Percentiles rank a stretch among this genome's conserved stretches.
phyloP scores from a whole-genome alignment of 2,329 filamentous ascomycete species.

The Colletotrichum simmondsii region DNA sequence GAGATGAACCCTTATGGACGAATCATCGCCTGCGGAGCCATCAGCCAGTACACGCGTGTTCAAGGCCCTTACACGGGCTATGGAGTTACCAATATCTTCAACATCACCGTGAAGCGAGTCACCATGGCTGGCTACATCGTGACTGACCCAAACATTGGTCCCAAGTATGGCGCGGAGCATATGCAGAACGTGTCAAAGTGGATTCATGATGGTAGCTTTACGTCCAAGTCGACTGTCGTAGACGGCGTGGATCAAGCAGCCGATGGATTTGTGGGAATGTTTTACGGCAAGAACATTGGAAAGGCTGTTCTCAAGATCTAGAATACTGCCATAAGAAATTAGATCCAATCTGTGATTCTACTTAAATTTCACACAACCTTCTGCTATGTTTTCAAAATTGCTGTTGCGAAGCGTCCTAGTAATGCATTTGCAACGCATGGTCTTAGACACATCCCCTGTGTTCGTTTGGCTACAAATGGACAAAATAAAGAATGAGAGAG shows the following conservation, averaged over 20 bases:
- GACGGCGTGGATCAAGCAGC: constrained; percentile 81
- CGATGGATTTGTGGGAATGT: constrained; percentile 78
- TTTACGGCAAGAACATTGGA: constrained; percentile 84
- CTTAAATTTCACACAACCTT: too few species aligned
- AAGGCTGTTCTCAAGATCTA: constrained; percentile 81
- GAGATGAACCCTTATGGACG: constrained; percentile 71
- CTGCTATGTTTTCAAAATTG: too few species aligned
- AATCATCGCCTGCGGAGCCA: constrained; percentile 71
- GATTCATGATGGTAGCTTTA: constrained; percentile 80
- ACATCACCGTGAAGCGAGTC: constrained; percentile 74
- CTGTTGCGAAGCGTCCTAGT: too few species aligned
- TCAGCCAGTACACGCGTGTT: constrained; percentile 77
- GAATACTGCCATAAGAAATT: too few species aligned
- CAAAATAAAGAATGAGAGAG: too few species aligned
- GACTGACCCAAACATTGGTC: constrained; percentile 72
- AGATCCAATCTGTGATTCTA: too few species aligned
- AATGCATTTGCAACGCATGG: too few species aligned
- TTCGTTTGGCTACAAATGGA: too few species aligned
- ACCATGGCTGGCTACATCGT: constrained; percentile 83
- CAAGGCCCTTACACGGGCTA: constrained; percentile 61
- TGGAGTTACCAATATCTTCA: constrained; percentile 73
- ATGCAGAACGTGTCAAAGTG: constrained; percentile 80
- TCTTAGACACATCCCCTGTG: too few species aligned
- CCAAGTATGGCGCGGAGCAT: constrained; percentile 75
- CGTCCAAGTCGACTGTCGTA: constrained; percentile 74